Percentiles rank a stretch among this genome's conserved stretches.
Conservation (phyloP, 2,329 filamentous ascomycete genomes). For the Metarhizium album region DNA sequence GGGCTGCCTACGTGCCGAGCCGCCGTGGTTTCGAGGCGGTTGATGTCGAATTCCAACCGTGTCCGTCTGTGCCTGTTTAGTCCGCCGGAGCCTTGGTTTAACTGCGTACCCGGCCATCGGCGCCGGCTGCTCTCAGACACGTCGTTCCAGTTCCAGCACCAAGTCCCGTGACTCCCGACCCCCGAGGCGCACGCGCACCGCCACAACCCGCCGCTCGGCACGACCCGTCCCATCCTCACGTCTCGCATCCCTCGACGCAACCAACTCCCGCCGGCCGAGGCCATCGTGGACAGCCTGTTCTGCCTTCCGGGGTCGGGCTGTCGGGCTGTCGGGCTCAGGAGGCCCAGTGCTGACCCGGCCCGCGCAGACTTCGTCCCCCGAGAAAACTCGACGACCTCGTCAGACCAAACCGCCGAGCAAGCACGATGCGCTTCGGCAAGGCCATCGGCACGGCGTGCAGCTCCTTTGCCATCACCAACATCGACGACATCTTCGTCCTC, state of each 20-base stretch:
- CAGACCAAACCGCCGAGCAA: background rate
- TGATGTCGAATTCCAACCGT: too few relatives aligned
- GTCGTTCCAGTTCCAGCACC: too few relatives aligned
- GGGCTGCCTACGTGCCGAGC: too few relatives aligned
- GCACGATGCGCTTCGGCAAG: conserved; percentile 12
- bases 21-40: too few relatives aligned
- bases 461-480: conserved; percentile 20
- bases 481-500: conserved; percentile 28
- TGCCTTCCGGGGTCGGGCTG: background rate
- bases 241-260: background rate
- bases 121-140: too few relatives aligned
- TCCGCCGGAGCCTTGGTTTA: too few relatives aligned
- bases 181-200: background rate
- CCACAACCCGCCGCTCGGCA: background rate
- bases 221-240: background rate
- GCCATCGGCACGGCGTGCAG: conserved; percentile 16
- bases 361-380: too few relatives aligned
- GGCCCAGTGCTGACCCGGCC: background rate
- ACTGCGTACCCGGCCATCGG: too few relatives aligned
- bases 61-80: too few relatives aligned
- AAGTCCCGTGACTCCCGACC: too few relatives aligned
- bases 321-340: background rate
- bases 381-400: too few relatives aligned
- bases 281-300: background rate
- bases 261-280: background rate